Conservation (phyloP, 495 filamentous ascomycete genomes). For the Hyaloscypha finlandica region DNA sequence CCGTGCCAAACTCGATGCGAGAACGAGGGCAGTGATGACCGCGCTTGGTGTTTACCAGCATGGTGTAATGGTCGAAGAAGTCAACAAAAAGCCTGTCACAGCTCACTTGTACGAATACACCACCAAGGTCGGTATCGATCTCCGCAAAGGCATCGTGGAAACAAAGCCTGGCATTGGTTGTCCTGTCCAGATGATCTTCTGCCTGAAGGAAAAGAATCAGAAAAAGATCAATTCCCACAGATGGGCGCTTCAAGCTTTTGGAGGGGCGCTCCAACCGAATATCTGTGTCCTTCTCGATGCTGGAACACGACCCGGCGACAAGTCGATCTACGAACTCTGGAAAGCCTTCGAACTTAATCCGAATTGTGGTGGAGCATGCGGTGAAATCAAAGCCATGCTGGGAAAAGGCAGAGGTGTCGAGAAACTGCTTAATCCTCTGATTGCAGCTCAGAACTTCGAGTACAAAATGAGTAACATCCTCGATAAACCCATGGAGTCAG, state of each 20-base stretch:
- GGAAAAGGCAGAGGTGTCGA: slow-evolving; percentile 37
- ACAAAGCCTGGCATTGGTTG: slow-evolving; percentile 23
- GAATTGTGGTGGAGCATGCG: slow-evolving; percentile 42
- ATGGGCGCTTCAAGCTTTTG: slow-evolving; percentile 45
- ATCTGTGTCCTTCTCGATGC: slow-evolving; percentile 43
- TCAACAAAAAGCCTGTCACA: slow-evolving; percentile 38
- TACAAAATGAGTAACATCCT: slow-evolving; percentile 47
- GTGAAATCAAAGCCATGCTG: slow-evolving; percentile 45
- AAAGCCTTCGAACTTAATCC: slow-evolving; percentile 43
- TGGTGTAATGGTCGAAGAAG: slow-evolving; percentile 40
- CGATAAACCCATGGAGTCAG: slow-evolving; percentile 43
- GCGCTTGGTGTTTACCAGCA: slow-evolving; percentile 44
- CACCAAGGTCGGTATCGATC: slow-evolving; percentile 41
- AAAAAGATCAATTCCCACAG: slow-evolving; percentile 47
- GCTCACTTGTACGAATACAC: slow-evolving; percentile 45
- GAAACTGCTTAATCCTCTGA: slow-evolving; percentile 40
- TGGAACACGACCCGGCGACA: slow-evolving; percentile 40
- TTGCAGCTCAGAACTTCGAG: slow-evolving; percentile 45
- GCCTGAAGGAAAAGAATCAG: slow-evolving; percentile 44
- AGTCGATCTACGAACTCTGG: slow-evolving; percentile 41
- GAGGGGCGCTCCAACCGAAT: slow-evolving; percentile 41
- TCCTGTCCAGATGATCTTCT: slow-evolving; percentile 44
- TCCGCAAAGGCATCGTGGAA: slow-evolving; percentile 35
- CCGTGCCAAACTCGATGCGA: slow-evolving; percentile 40
- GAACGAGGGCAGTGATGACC: slow-evolving; percentile 42